Conservation (phyloP, 225 moss, liverwort and hornwort species). For the Polytrichum commune region DNA sequence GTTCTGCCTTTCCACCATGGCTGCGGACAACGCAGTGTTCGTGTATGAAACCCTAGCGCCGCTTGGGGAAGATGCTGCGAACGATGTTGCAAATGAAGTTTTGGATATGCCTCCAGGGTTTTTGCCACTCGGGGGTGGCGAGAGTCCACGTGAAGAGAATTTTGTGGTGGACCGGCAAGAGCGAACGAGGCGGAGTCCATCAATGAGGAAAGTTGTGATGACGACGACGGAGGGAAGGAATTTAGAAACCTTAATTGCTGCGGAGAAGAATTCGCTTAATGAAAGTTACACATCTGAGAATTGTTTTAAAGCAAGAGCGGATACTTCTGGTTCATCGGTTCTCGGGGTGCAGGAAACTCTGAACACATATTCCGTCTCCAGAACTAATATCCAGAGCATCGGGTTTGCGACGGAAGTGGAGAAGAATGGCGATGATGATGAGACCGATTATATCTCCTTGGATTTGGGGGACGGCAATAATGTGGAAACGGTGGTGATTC, state of each 20-base stretch:
- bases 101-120: slow-evolving; percentile 19
- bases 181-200: slow-evolving; percentile 11
- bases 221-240: slow-evolving; percentile 12
- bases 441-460: slow-evolving; percentile 68
- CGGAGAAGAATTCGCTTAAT: slow-evolving; percentile 30
- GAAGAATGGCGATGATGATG: slow-evolving; percentile 35
- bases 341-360: slow-evolving; percentile 34
- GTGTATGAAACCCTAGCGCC: slow-evolving; percentile 58
- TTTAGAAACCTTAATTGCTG: slow-evolving; percentile 31
- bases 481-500: slow-evolving; percentile 17
- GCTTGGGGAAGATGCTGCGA: slow-evolving; percentile 46
- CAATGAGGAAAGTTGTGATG: neutral
- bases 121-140: slow-evolving; percentile 22
- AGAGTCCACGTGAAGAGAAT: slow-evolving; percentile 22
- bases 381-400: slow-evolving; percentile 26
- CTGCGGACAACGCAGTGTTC: slow-evolving; percentile 38
- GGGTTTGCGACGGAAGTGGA: slow-evolving; percentile 25
- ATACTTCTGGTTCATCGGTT: slow-evolving; percentile 29
- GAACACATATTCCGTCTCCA: slow-evolving; percentile 32
- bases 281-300: slow-evolving; percentile 17
- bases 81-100: slow-evolving; percentile 20
- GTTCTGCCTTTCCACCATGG: slow-evolving; percentile 42
- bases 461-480: slow-evolving; percentile 35
- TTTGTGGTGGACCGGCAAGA: slow-evolving; percentile 30
- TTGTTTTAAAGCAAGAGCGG: slow-evolving; percentile 24